These are phyloP conservation scores for Aspergillus ellipticus DNA, from an alignment of 495 filamentous ascomycete species.

Conservation along the genomic window DNA sequence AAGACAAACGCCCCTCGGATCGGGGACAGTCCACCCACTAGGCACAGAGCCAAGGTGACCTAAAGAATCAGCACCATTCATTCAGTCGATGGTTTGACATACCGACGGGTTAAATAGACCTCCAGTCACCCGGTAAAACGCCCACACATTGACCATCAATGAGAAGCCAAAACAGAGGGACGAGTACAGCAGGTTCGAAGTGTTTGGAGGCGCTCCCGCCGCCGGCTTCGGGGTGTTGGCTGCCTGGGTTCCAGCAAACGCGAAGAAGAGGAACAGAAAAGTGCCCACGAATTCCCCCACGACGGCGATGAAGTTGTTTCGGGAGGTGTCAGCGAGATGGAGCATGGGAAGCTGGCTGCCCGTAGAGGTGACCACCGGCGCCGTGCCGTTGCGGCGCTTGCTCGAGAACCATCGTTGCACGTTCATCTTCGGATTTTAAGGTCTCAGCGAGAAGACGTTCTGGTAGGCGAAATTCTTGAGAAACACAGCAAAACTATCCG, in stretches of 20 bases:
- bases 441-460: background rate
- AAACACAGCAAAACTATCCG: too few species aligned
- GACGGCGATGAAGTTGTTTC: slow-evolving; percentile 55
- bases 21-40: slow-evolving; percentile 53
- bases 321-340: slow-evolving; percentile 28
- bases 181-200: slow-evolving; percentile 61
- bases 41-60: slow-evolving; percentile 56
- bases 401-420: background rate
- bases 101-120: slow-evolving; percentile 72
- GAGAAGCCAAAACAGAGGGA: slow-evolving; percentile 69
- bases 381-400: background rate
- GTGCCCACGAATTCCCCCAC: slow-evolving; percentile 76
- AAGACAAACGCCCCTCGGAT: slow-evolving; percentile 49
- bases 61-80: slow-evolving; percentile 16
- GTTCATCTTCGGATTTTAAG: background rate
- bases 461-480: background rate
- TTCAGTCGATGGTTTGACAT: background rate
- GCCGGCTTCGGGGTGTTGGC: slow-evolving; percentile 50
- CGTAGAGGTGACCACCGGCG: background rate
- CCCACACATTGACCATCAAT: slow-evolving; percentile 77
- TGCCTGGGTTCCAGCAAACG: slow-evolving; percentile 74
- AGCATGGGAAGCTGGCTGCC: slow-evolving; percentile 40
- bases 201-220: slow-evolving; percentile 36
- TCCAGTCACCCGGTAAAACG: slow-evolving; percentile 26
- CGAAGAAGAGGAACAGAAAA: slow-evolving; percentile 78